These are phyloP conservation scores for Chrysoporthe cubensis DNA, from an alignment of 2,329 filamentous ascomycete species.

Conservation along the genomic window DNA sequence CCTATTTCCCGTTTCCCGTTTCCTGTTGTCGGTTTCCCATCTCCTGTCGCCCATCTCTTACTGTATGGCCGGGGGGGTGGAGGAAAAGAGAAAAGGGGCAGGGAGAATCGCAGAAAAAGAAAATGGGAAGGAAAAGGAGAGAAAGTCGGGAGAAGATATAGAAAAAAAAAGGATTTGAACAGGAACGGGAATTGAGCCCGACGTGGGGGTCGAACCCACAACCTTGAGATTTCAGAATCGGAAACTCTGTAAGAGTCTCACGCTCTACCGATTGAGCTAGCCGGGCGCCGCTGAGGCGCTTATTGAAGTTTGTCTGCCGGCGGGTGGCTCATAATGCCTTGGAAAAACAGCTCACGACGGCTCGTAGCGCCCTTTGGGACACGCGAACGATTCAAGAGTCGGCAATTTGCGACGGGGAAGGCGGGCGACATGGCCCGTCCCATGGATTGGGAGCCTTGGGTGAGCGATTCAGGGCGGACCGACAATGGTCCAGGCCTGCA, in stretches of 20 bases:
- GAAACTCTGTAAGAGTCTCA: slow-evolving; percentile 62
- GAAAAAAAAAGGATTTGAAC: not conserved
- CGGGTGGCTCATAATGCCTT: not conserved
- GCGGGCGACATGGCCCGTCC: no score
- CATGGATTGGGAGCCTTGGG: no score
- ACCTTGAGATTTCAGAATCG: slow-evolving; percentile 17
- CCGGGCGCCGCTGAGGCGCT: slow-evolving; percentile 43
- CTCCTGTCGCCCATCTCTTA: no score
- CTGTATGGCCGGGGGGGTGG: no score
- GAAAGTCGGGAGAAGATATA: no score
- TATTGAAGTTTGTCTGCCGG: not conserved
- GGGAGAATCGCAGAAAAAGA: not conserved
- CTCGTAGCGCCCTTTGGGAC: not conserved
- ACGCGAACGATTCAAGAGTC: not conserved
- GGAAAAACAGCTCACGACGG: no score
- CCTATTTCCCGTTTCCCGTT: no score
- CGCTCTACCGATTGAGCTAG: slow-evolving; percentile 75
- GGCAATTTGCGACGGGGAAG: no score
- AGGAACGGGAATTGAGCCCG: slow-evolving; percentile 18
- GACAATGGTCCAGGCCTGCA: no score
- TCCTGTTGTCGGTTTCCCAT: no score
- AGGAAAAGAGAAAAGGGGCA: not conserved
- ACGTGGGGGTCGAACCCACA: slow-evolving; percentile 22
- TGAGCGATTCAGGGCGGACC: no score
- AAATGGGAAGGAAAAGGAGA: not conserved